phyloP scores from a whole-genome alignment of 257 asterid species.

The Avicennia marina region DNA sequence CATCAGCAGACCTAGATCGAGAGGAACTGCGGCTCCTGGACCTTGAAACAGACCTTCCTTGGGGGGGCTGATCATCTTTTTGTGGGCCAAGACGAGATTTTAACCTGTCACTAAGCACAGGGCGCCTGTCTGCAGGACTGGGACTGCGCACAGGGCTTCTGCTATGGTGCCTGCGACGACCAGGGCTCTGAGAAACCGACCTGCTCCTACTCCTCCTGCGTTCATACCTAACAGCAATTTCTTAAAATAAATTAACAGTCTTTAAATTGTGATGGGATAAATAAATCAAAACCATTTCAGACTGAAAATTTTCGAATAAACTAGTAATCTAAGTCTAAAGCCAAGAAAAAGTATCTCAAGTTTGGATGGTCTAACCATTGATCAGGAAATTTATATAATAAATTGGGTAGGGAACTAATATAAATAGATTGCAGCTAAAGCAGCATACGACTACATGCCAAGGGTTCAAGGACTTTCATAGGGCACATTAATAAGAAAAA shows the following conservation, averaged over 20 bases:
- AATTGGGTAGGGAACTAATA: too few relatives aligned
- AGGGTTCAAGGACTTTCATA: too few relatives aligned
- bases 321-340: too few relatives aligned
- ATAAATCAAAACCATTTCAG: too few relatives aligned
- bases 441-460: too few relatives aligned
- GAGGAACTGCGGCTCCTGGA: conserved; percentile 50
- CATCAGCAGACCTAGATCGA: conserved; percentile 48
- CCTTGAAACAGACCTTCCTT: conserved; percentile 44
- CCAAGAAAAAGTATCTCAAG: too few relatives aligned
- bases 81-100: conserved; percentile 86
- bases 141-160: conserved; percentile 70
- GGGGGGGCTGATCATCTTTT: conserved; percentile 26
- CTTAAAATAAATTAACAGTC: not conserved
- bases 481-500: too few relatives aligned
- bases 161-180: conserved; percentile 38
- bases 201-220: conserved; percentile 68
- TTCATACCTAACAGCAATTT: conserved; percentile 41
- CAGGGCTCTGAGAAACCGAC: conserved; percentile 74
- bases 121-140: conserved; percentile 50
- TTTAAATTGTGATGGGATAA: not conserved
- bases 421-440: too few relatives aligned
- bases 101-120: conserved; percentile 50
- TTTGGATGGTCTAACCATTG: too few relatives aligned
- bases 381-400: too few relatives aligned
- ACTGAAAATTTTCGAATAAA: too few relatives aligned